Conservation (phyloP, 176 grass and related monocot species). For the Puya raimondii region DNA sequence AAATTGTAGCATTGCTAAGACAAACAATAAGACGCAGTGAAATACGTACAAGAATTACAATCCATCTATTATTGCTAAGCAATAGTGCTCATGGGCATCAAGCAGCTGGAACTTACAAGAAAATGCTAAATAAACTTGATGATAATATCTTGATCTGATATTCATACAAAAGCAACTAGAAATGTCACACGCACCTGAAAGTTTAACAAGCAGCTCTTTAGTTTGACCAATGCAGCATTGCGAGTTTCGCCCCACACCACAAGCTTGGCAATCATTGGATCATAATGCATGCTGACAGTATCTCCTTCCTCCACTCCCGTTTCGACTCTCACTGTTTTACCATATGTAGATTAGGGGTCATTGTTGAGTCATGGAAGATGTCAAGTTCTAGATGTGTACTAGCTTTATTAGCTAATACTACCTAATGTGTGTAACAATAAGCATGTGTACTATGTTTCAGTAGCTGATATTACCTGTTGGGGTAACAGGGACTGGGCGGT, state of each 20-base stretch:
- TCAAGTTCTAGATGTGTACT: no score
- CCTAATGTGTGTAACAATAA: no score
- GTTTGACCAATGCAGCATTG: constrained; percentile 66
- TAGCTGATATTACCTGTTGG: constrained; percentile 38
- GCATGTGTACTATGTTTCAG: neutral
- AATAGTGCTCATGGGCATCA: neutral
- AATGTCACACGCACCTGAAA: constrained; percentile 59
- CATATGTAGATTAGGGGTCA: constrained; percentile 16
- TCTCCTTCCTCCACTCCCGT: constrained; percentile 98
- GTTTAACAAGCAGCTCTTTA: constrained; percentile 71
- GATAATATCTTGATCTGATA: constrained; percentile 5
- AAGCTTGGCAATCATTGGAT: constrained; percentile 99
- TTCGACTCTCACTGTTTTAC: constrained; percentile 81
- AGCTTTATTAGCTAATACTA: no score
- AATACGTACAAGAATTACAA: neutral
- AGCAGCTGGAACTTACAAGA: neutral
- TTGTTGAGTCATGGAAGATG: neutral
- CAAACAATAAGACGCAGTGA: neutral
- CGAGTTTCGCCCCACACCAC: constrained; percentile 90
- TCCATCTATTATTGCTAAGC: neutral
- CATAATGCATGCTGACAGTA: constrained; percentile 93
- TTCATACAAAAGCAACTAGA: neutral
- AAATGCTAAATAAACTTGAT: neutral
- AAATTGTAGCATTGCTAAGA: neutral
- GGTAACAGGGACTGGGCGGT: constrained; percentile 43